These are phyloP conservation scores for Eucalyptus polybractea DNA, from an alignment of 345 rosid genomes.

Conservation along the genomic window DNA sequence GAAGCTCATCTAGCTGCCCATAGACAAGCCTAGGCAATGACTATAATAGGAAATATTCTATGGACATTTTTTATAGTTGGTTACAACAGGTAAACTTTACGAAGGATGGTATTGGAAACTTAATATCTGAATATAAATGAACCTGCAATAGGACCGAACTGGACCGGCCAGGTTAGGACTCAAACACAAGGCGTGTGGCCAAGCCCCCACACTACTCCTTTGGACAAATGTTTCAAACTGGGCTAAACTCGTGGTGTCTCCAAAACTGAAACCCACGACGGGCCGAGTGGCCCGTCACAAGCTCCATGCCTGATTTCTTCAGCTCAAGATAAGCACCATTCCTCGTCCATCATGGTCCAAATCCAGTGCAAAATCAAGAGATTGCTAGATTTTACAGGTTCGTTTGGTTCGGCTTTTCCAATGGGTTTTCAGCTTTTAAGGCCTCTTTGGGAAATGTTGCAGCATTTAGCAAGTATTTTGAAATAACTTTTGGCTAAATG, in stretches of 20 bases:
- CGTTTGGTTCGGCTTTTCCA: no score
- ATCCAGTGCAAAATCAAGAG: not conserved
- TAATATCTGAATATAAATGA: not conserved
- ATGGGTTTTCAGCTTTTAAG: no score
- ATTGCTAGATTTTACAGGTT: not conserved
- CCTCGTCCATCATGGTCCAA: not conserved
- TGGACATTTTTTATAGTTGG: not conserved
- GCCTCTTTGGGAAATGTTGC: no score
- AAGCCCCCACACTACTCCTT: not conserved
- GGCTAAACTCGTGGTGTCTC: not conserved
- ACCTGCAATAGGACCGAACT: not conserved
- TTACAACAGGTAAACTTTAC: not conserved
- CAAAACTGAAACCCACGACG: not conserved
- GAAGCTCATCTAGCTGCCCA: not conserved
- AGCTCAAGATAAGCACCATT: not conserved
- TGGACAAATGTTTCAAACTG: not conserved
- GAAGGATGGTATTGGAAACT: not conserved
- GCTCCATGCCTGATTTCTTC: not conserved
- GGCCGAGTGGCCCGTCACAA: not conserved
- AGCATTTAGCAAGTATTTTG: no score
- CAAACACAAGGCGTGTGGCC: not conserved
- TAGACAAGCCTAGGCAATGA: not conserved
- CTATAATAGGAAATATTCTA: not conserved
- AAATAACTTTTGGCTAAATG: no score
- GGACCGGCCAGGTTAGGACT: not conserved